Conservation (phyloP, 1,139 yeast species). For the Debaryomyces nepalensis region DNA sequence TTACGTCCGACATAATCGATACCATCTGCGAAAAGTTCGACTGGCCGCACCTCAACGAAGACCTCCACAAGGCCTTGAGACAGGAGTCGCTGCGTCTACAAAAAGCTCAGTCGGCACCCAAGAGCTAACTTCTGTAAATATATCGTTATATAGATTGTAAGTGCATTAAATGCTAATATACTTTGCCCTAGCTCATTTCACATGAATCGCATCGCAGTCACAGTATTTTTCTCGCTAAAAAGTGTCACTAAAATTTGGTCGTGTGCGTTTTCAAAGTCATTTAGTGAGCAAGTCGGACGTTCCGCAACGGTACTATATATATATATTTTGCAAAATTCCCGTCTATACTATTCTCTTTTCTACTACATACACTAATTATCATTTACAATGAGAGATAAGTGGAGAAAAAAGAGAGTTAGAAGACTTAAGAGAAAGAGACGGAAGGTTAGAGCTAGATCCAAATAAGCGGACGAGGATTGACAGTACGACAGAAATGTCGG, state of each 20-base stretch:
- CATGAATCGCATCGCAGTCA: slow-evolving; percentile 7
- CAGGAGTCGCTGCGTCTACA: slow-evolving; percentile 47
- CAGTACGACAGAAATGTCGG: slow-evolving; percentile 8
- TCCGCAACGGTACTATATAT: slow-evolving; percentile 9
- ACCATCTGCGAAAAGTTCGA: slow-evolving; percentile 31
- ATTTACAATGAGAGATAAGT: slow-evolving; percentile 81
- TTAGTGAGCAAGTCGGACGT: slow-evolving; percentile 10
- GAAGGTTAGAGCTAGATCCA: slow-evolving; percentile 99
- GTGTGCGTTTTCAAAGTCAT: slow-evolving; percentile 9
- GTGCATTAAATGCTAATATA: background rate
- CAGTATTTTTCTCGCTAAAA: background rate
- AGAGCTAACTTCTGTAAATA: slow-evolving; percentile 4
- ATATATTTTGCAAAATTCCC: slow-evolving; percentile 4
- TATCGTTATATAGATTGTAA: slow-evolving; percentile 4
- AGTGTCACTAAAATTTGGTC: slow-evolving; percentile 1
- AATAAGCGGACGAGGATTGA: slow-evolving; percentile 61
- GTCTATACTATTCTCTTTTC: slow-evolving; percentile 22
- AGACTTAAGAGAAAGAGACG: slow-evolving; percentile 99
- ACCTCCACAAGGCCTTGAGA: slow-evolving; percentile 48
- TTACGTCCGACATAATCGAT: slow-evolving; percentile 40
- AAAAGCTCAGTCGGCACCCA: background rate
- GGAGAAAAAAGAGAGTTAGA: slow-evolving; percentile 99
- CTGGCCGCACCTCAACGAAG: slow-evolving; percentile 42
- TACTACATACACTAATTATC: slow-evolving; percentile 34
- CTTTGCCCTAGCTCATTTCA: slow-evolving; percentile 5